Conservation (phyloP, 2,329 filamentous ascomycete genomes). For the Bertia moriformis region DNA sequence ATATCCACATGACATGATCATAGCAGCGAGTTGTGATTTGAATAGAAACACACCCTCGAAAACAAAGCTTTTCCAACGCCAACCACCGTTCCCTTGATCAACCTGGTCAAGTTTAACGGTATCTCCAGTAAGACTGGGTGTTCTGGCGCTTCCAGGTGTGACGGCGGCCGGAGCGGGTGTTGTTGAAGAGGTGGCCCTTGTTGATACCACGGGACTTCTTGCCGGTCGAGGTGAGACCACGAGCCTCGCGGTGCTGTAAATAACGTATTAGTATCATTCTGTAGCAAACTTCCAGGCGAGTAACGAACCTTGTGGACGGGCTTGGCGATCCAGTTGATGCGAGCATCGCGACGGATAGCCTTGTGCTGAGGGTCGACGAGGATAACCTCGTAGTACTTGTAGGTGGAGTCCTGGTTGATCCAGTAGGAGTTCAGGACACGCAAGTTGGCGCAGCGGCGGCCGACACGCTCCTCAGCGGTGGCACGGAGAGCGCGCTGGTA, state of each 20-base stretch:
- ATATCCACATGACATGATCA: not conserved
- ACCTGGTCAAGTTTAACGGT: slow-evolving; percentile 49
- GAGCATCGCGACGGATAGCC: slow-evolving; percentile 95
- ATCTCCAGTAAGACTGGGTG: slow-evolving; percentile 96
- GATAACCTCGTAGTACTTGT: slow-evolving; percentile 99
- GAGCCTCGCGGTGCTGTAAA: slow-evolving; percentile 80
- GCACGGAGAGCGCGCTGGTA: slow-evolving; percentile 98
- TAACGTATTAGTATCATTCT: not conserved
- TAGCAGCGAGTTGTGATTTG: not conserved
- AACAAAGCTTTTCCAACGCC: not conserved
- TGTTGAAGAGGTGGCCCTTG: slow-evolving; percentile 99
- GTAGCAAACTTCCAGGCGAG: not conserved
- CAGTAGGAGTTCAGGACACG: slow-evolving; percentile 99
- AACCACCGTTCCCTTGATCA: not conserved
- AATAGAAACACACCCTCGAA: slow-evolving; percentile 1
- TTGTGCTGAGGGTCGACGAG: slow-evolving; percentile 99
- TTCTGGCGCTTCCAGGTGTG: slow-evolving; percentile 99
- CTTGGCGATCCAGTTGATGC: slow-evolving; percentile 99
- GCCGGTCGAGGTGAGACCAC: slow-evolving; percentile 94
- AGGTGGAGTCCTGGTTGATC: slow-evolving; percentile 99
- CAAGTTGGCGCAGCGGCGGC: slow-evolving; percentile 95
- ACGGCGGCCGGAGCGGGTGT: slow-evolving; percentile 89
- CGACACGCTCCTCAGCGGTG: slow-evolving; percentile 99
- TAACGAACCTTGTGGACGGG: slow-evolving; percentile 62
- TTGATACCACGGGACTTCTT: slow-evolving; percentile 99